phyloP scores from a whole-genome alignment of 2,329 filamentous ascomycete genomes.

The Neofusicoccum ribis region DNA sequence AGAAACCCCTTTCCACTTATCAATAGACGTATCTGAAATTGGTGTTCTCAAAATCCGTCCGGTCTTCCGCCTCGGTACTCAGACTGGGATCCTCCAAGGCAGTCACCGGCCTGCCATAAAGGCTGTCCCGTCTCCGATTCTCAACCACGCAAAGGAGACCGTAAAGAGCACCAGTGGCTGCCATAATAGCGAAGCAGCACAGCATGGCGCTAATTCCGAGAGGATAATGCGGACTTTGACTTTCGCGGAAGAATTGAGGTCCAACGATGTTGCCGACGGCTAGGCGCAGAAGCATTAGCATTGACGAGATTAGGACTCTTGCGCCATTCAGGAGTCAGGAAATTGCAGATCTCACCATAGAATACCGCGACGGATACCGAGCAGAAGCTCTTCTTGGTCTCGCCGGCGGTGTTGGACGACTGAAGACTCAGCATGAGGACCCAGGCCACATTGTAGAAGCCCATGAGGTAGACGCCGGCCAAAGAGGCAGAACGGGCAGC shows the following conservation, averaged over 20 bases:
- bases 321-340: background rate
- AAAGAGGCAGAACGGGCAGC: background rate
- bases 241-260: background rate
- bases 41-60: constrained; percentile 62
- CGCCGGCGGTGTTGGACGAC: background rate
- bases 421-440: background rate
- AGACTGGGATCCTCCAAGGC: background rate
- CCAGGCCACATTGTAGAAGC: background rate
- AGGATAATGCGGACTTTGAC: background rate
- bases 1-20: background rate
- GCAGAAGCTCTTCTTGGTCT: background rate
- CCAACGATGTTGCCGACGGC: background rate
- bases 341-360: background rate
- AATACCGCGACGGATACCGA: background rate
- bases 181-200: constrained; percentile 8
- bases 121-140: background rate
- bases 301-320: background rate
- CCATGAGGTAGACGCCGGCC: background rate
- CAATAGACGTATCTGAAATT: constrained; percentile 60
- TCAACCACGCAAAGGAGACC: background rate
- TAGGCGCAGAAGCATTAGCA: background rate
- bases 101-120: background rate
- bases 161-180: background rate
- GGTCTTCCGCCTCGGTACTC: constrained; percentile 48
- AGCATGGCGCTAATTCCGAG: background rate